phyloP scores from a whole-genome alignment of 1,284 basidiomycete species.

The Ceratobasidium sp. region DNA sequence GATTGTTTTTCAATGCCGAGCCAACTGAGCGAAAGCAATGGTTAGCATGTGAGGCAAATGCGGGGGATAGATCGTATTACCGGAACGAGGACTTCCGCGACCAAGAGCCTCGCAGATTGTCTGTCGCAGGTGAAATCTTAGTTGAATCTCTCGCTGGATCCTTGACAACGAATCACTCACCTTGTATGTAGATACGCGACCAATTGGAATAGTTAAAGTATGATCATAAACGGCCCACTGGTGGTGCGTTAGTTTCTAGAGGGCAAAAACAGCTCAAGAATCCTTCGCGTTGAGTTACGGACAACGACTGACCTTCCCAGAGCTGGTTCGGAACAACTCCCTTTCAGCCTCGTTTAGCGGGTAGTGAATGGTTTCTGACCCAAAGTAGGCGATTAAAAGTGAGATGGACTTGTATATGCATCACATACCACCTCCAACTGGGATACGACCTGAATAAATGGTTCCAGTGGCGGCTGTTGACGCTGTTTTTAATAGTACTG shows the following conservation, averaged over 20 bases:
- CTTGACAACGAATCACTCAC: conserved; percentile 10
- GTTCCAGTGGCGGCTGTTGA: not conserved
- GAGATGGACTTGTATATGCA: not conserved
- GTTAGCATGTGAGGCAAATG: conserved; percentile 1
- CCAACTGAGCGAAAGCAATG: conserved; percentile 60
- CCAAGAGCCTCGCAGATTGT: conserved; percentile 63
- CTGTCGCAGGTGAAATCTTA: conserved; percentile 1
- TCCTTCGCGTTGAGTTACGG: not conserved
- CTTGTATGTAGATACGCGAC: conserved; percentile 68
- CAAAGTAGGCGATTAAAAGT: not conserved
- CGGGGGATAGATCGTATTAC: conserved; percentile 53
- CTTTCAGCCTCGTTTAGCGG: conserved; percentile 24
- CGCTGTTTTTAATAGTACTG: not conserved
- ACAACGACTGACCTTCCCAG: conserved; percentile 38
- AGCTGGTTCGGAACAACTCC: conserved; percentile 22
- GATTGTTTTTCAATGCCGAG: conserved; percentile 67
- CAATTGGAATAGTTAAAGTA: conserved; percentile 61
- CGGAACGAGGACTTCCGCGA: conserved; percentile 67
- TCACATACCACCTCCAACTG: not conserved
- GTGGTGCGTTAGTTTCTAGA: conserved; percentile 59
- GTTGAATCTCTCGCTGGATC: not conserved
- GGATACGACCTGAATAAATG: not conserved
- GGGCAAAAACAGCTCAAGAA: not conserved
- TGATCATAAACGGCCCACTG: conserved; percentile 73
- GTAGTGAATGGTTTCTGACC: conserved; percentile 23